Evolutionary conservation across 1,284 basidiomycete genomes (phyloP).

Genomic region (Ceratobasidium sp.): DNA sequence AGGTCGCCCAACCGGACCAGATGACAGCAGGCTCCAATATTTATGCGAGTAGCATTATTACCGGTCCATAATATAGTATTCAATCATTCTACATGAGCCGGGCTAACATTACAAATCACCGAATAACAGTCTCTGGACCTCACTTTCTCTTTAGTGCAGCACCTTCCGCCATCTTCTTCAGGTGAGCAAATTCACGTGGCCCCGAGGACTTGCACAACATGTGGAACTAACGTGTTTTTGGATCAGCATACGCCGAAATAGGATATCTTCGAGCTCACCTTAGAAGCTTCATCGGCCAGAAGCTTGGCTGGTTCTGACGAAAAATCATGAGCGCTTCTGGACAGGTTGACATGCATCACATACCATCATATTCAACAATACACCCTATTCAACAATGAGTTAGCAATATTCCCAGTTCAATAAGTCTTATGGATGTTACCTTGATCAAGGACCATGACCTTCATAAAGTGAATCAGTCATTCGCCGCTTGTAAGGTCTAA

Average conservation of each 20-base stretch:
- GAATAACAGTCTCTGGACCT: no score
- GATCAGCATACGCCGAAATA: background rate
- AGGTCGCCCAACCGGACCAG: no score
- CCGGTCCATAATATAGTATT: no score
- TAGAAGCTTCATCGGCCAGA: constrained; percentile 61
- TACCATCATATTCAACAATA: constrained; percentile 83
- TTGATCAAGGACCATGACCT: constrained; percentile 88
- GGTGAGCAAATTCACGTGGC: constrained; percentile 74
- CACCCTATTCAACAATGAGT: constrained; percentile 50
- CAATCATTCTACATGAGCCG: no score
- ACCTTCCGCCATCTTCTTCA: constrained; percentile 51
- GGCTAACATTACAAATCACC: no score
- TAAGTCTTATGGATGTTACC: constrained; percentile 51
- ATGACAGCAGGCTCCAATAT: no score
- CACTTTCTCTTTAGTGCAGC: constrained; percentile 17
- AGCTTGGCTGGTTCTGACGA: constrained; percentile 64
- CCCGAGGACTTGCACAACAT: constrained; percentile 83
- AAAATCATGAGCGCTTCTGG: no score
- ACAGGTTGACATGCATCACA: background rate
- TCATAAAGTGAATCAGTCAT: no score
- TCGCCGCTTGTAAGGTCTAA: no score
- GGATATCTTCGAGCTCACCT: background rate
- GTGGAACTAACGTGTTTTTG: constrained; percentile 77
- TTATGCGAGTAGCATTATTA: no score
- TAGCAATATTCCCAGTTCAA: constrained; percentile 12